Evolutionary conservation across 169 alveolate species (phyloP).

Genomic region (Plasmodium chabaudi): DNA sequence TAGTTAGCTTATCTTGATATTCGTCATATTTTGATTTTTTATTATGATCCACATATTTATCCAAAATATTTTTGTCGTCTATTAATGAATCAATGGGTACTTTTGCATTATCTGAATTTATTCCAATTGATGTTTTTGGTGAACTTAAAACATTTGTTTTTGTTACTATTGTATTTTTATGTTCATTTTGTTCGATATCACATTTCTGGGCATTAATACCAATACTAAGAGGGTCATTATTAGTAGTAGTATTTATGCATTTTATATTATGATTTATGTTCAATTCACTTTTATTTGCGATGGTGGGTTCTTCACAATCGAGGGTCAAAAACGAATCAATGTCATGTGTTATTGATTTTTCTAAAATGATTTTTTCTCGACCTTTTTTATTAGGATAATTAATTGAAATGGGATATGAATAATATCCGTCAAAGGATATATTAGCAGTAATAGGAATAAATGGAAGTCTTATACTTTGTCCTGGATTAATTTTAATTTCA

Average conservation of each 20-base stretch:
- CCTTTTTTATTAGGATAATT: constrained; percentile 75
- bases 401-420: constrained; percentile 44
- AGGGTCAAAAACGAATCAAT: constrained; percentile 43
- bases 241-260: neutral
- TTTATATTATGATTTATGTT: neutral
- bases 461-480: constrained; percentile 70
- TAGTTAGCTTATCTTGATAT: constrained; percentile 52
- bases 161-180: neutral
- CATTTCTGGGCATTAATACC: neutral
- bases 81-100: neutral
- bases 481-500: constrained; percentile 60
- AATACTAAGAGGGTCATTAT: neutral
- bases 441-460: constrained; percentile 33
- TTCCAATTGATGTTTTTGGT: neutral
- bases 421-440: constrained; percentile 68
- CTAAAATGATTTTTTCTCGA: constrained; percentile 69
- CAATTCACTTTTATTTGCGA: neutral
- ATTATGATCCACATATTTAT: constrained; percentile 20
- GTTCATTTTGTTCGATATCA: neutral
- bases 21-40: constrained; percentile 50
- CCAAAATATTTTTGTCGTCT: neutral
- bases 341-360: constrained; percentile 9
- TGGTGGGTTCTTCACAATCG: constrained; percentile 25
- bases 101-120: neutral
- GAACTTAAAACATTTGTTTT: neutral